phyloP scores from a whole-genome alignment of 345 rosid genomes.

The Citrus unshiu region DNA sequence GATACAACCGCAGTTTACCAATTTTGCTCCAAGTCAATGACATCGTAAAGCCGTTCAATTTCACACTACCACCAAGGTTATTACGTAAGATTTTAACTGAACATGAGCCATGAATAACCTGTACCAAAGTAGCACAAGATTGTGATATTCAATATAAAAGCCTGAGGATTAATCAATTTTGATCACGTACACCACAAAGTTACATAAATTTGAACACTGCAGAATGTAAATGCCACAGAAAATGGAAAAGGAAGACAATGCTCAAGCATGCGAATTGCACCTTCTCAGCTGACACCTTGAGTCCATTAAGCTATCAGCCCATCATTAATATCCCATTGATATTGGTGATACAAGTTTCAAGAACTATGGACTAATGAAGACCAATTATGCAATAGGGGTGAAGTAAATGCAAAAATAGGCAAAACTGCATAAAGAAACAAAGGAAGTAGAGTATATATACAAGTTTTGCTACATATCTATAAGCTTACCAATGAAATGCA shows the following conservation, averaged over 20 bases:
- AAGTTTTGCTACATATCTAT: neutral
- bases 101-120: slow-evolving; percentile 74
- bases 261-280: neutral
- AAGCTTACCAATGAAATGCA: slow-evolving; percentile 84
- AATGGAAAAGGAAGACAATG: neutral
- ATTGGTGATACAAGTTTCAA: neutral
- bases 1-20: slow-evolving; percentile 71
- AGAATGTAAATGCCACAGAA: neutral
- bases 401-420: neutral
- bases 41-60: slow-evolving; percentile 67
- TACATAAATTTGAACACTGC: neutral
- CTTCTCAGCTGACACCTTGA: neutral
- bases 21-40: slow-evolving; percentile 84
- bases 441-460: neutral
- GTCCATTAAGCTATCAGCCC: neutral
- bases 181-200: neutral
- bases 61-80: slow-evolving; percentile 82
- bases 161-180: neutral
- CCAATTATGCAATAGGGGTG: neutral
- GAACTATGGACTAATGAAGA: neutral
- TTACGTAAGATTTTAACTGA: slow-evolving; percentile 62
- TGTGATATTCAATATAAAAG: neutral
- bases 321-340: neutral
- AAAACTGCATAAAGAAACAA: neutral
- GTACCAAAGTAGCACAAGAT: slow-evolving; percentile 10